A percentile compares a stretch with the other conserved stretches of the same genome.
phyloP scores from a whole-genome alignment of 805 yeast genomes.

The Candida dajiaensis region DNA sequence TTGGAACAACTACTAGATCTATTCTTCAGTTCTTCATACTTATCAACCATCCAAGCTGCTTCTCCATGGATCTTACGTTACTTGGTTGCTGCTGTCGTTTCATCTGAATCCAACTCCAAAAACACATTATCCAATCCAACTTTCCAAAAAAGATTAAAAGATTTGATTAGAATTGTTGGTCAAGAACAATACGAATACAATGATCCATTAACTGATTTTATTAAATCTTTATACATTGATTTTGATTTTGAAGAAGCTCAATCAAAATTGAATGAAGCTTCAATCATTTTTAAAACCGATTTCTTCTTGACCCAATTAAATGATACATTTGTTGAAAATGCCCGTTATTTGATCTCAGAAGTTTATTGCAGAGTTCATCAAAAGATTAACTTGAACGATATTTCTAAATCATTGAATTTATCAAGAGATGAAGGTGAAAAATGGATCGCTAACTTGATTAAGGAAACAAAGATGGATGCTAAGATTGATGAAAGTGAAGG shows the following conservation, averaged over 20 bases:
- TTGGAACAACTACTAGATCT: conserved; percentile 49
- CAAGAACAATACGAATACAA: conserved; percentile 61
- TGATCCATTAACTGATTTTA: conserved; percentile 57
- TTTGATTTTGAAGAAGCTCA: conserved; percentile 54
- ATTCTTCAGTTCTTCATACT: conserved; percentile 52
- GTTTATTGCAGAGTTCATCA: conserved; percentile 50
- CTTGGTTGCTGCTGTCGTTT: conserved; percentile 53
- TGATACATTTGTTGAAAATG: conserved; percentile 37
- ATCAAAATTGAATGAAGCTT: conserved; percentile 40
- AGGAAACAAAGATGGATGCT: conserved; percentile 46
- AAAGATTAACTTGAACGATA: conserved; percentile 38
- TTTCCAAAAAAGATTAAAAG: conserved; percentile 51
- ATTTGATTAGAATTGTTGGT: conserved; percentile 48
- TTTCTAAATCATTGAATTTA: conserved; percentile 40
- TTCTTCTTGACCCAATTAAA: conserved; percentile 45
- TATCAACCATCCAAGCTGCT: conserved; percentile 63
- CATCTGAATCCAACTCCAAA: conserved; percentile 26
- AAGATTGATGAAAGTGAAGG: conserved; percentile 48
- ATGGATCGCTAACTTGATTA: conserved; percentile 45
- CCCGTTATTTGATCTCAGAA: conserved; percentile 46
- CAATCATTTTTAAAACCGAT: conserved; percentile 44
- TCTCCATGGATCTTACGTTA: conserved; percentile 70
- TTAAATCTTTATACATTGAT: conserved; percentile 49
- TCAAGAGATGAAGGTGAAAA: conserved; percentile 42
- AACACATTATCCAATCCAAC: conserved; percentile 22